A percentile compares a stretch with the other conserved stretches of the same genome.
Conservation (phyloP, 106 monocot species). For the Posidonia australis region DNA sequence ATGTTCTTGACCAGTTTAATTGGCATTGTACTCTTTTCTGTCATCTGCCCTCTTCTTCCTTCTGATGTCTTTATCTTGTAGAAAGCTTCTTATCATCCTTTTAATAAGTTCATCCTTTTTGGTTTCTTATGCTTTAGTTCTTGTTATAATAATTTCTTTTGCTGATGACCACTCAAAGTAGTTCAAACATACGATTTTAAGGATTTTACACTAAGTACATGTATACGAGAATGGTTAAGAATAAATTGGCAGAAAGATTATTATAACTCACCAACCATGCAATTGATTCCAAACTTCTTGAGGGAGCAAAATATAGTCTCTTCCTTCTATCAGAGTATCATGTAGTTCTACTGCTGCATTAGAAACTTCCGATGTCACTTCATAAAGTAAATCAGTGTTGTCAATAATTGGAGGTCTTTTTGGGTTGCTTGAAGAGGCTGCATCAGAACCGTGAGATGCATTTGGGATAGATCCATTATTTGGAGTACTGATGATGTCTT, state of each 20-base stretch:
- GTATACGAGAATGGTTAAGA: too few relatives aligned
- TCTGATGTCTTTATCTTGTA: too few relatives aligned
- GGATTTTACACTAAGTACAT: too few relatives aligned
- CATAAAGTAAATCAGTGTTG: conserved; percentile 79
- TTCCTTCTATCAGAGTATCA: conserved; percentile 87
- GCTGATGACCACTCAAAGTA: too few relatives aligned
- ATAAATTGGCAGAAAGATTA: not conserved
- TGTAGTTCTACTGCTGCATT: conserved; percentile 86
- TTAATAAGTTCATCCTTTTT: too few relatives aligned
- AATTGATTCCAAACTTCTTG: conserved; percentile 91
- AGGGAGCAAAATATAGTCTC: conserved; percentile 93
- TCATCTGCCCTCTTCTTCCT: too few relatives aligned
- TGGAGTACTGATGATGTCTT: conserved; percentile 30
- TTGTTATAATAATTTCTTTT: too few relatives aligned
- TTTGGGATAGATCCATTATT: conserved; percentile 37
- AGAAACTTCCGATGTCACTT: conserved; percentile 62
- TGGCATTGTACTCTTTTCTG: too few relatives aligned
- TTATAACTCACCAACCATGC: conserved; percentile 65
- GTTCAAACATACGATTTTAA: too few relatives aligned
- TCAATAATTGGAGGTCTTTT: conserved; percentile 72
- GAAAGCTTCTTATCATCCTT: too few relatives aligned
- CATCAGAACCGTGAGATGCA: conserved; percentile 44
- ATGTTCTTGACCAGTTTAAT: too few relatives aligned
- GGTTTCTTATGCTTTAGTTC: too few relatives aligned
- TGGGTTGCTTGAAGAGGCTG: conserved; percentile 23